These are phyloP conservation scores for Yamadazyma laniorum DNA, from an alignment of 805 yeast genomes.

Conservation along the genomic window DNA sequence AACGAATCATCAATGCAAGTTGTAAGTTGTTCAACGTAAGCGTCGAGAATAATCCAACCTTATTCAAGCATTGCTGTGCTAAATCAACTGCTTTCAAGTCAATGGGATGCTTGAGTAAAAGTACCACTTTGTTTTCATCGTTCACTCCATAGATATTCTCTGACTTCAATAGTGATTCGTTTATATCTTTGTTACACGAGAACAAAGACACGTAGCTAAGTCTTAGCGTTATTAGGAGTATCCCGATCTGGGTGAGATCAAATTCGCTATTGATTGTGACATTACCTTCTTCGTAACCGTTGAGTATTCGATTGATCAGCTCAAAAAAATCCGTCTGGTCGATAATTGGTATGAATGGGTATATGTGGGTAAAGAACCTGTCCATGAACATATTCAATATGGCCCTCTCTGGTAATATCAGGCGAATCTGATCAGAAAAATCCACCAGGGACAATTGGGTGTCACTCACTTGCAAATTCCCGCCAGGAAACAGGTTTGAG, in stretches of 20 bases:
- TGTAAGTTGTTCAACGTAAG: slow-evolving; percentile 52
- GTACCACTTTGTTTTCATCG: slow-evolving; percentile 12
- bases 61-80: slow-evolving; percentile 26
- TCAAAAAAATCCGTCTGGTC: slow-evolving; percentile 36
- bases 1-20: slow-evolving; percentile 50
- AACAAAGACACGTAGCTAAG: slow-evolving; percentile 34
- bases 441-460: neutral
- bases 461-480: neutral
- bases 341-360: slow-evolving; percentile 48
- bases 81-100: slow-evolving; percentile 1
- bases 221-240: slow-evolving; percentile 31
- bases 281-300: slow-evolving; percentile 2
- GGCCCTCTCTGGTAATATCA: slow-evolving; percentile 7
- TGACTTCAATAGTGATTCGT: slow-evolving; percentile 5
- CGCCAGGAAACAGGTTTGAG: neutral
- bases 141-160: neutral
- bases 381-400: slow-evolving; percentile 11
- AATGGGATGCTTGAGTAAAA: slow-evolving; percentile 13
- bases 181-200: slow-evolving; percentile 23
- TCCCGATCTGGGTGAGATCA: slow-evolving; percentile 34
- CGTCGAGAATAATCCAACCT: slow-evolving; percentile 28
- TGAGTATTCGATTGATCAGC: slow-evolving; percentile 7
- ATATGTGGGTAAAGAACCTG: slow-evolving; percentile 39
- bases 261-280: slow-evolving; percentile 24
- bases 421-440: slow-evolving; percentile 3